A percentile compares a stretch with the other conserved stretches of the same genome.
Conservation (phyloP, 306 rosid species). For the Myrica gale region DNA sequence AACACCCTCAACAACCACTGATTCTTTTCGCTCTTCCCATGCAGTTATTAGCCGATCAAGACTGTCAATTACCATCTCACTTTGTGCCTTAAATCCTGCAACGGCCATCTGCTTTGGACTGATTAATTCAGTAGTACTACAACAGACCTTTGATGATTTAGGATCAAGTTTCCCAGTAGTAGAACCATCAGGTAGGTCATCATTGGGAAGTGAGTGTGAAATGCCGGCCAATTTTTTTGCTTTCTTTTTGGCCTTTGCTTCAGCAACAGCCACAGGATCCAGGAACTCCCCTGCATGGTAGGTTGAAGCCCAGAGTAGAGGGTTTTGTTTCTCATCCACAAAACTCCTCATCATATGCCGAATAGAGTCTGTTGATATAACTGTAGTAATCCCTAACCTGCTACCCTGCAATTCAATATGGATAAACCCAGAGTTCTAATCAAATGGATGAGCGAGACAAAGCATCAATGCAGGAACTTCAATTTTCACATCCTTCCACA, state of each 20-base stretch:
- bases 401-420: constrained; percentile 61
- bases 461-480: not conserved
- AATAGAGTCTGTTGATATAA: constrained; percentile 89
- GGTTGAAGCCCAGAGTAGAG: constrained; percentile 94
- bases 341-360: constrained; percentile 99
- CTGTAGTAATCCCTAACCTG: constrained; percentile 92
- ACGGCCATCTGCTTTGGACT: constrained; percentile 89
- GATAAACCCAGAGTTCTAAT: constrained; percentile 23
- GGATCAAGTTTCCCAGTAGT: constrained; percentile 45
- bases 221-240: constrained; percentile 72
- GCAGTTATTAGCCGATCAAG: constrained; percentile 94
- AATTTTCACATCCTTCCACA: constrained; percentile 18
- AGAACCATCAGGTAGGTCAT: constrained; percentile 46
- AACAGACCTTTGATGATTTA: constrained; percentile 32
- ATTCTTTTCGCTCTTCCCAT: constrained; percentile 95
- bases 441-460: constrained; percentile 6
- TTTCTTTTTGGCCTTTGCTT: constrained; percentile 74
- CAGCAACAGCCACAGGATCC: constrained; percentile 89
- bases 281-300: constrained; percentile 98
- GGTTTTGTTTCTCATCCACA: constrained; percentile 85
- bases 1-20: constrained; percentile 96
- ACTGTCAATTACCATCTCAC: constrained; percentile 99
- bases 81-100: constrained; percentile 95
- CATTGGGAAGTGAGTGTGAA: constrained; percentile 47
- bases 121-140: constrained; percentile 46